A percentile compares a stretch with the other conserved stretches of the same genome.
phyloP scores from a whole-genome alignment of 805 yeast species.

The Lachancea sp. region DNA sequence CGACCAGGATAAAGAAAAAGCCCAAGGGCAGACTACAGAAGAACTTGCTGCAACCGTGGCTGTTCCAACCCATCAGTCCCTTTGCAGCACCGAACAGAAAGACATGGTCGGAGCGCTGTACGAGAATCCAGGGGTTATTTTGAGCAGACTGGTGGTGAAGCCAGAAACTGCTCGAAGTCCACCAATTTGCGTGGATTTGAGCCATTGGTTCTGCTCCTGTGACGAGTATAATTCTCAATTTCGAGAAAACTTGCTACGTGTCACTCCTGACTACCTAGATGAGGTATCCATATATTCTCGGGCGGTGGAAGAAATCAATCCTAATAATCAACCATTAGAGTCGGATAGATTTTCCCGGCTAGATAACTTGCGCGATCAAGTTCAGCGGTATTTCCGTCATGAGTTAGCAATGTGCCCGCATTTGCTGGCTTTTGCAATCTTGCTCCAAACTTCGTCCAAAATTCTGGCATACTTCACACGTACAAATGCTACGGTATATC shows the following conservation, averaged over 20 bases:
- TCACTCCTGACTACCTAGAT: not conserved
- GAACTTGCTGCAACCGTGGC: not conserved
- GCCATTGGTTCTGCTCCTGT: conserved; percentile 33
- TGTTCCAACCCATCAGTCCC: not conserved
- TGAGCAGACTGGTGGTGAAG: conserved; percentile 24
- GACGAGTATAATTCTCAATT: conserved; percentile 25
- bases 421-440: conserved; percentile 27
- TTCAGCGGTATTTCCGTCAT: conserved; percentile 24
- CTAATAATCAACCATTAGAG: not conserved
- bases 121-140: conserved; percentile 1
- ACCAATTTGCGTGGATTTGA: conserved; percentile 28
- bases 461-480: conserved; percentile 22
- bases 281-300: conserved; percentile 5
- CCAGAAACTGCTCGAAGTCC: conserved; percentile 13
- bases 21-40: not conserved
- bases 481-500: conserved; percentile 18
- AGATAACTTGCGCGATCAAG: conserved; percentile 11
- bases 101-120: not conserved
- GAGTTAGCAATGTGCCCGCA: conserved; percentile 31
- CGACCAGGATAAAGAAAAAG: not conserved
- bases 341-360: conserved; percentile 5
- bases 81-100: not conserved
- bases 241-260: conserved; percentile 10
- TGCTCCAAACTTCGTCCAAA: conserved; percentile 19
- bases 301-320: conserved; percentile 1